phyloP scores from a whole-genome alignment of 352 stramenopile species.

The Pythium phragmiticola region DNA sequence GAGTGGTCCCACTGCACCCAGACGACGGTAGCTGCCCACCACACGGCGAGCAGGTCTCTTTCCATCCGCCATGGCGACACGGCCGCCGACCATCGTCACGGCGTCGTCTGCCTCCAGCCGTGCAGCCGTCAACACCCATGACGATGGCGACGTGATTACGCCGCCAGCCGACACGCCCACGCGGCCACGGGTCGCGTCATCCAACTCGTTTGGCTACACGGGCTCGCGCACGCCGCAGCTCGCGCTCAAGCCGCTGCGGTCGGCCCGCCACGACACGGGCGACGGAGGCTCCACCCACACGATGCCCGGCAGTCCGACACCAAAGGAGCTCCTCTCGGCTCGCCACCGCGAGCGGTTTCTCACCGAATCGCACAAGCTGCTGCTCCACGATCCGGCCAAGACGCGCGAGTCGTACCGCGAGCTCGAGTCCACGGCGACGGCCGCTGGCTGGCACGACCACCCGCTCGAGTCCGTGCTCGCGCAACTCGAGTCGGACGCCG shows the following conservation, averaged over 20 bases:
- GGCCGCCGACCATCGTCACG: constrained; percentile 30
- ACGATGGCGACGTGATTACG: constrained; percentile 4
- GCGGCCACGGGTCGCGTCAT: neutral
- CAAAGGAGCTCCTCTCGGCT: constrained; percentile 9
- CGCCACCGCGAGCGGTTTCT: constrained; percentile 36
- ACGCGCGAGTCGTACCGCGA: constrained; percentile 39
- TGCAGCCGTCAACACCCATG: neutral
- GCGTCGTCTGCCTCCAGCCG: too few species aligned
- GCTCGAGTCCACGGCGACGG: constrained; percentile 32
- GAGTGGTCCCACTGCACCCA: too few species aligned
- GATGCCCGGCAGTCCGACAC: neutral
- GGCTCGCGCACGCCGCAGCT: constrained; percentile 25
- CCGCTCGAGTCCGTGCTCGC: constrained; percentile 28
- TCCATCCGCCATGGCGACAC: constrained; percentile 25
- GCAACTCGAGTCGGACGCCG: constrained; percentile 32
- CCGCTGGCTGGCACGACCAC: constrained; percentile 34
- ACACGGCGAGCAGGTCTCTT: too few species aligned
- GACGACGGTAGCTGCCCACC: too few species aligned
- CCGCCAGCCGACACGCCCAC: constrained; percentile 16
- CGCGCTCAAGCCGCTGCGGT: constrained; percentile 20
- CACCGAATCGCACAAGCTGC: constrained; percentile 36
- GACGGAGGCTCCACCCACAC: neutral
- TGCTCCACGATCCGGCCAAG: constrained; percentile 33
- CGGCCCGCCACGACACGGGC: constrained; percentile 4
- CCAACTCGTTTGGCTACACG: constrained; percentile 25